Conservation (phyloP, 1,284 basidiomycete species). For the Peniophora sp. region DNA sequence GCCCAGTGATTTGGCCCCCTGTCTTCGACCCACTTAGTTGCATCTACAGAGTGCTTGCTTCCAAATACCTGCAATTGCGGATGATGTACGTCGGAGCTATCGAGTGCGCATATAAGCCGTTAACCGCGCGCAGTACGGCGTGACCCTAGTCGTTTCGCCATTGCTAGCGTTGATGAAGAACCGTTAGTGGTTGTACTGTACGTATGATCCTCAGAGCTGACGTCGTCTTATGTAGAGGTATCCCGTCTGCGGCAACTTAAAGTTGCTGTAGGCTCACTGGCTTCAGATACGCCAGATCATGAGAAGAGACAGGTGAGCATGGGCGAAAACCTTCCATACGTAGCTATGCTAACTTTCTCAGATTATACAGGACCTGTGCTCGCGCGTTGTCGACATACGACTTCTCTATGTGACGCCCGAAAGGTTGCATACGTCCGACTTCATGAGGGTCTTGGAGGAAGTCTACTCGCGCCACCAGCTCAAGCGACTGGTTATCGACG, state of each 20-base stretch:
- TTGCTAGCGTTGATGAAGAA: constrained; percentile 84
- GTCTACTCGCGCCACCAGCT: constrained; percentile 51
- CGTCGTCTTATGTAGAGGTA: too few relatives aligned
- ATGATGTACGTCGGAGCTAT: constrained; percentile 31
- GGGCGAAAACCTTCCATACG: too few relatives aligned
- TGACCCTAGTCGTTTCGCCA: constrained; percentile 77
- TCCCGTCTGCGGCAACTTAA: constrained; percentile 45
- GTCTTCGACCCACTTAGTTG: constrained; percentile 2
- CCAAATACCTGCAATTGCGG: constrained; percentile 75
- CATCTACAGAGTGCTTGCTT: constrained; percentile 69
- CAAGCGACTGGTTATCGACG: constrained; percentile 72
- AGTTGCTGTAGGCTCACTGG: constrained; percentile 55
- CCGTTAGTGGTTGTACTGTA: constrained; percentile 47
- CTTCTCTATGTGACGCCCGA: constrained; percentile 82
- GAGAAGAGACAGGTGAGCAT: constrained; percentile 53
- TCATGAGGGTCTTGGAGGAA: constrained; percentile 41
- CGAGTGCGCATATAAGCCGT: background rate
- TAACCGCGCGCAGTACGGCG: constrained; percentile 39
- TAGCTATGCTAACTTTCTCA: constrained; percentile 21
- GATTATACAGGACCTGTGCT: constrained; percentile 58
- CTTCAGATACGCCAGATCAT: constrained; percentile 50
- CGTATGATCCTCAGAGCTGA: too few relatives aligned
- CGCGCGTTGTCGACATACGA: constrained; percentile 51
- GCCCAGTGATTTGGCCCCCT: too few relatives aligned
- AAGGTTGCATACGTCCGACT: constrained; percentile 49